Base-by-base conservation (phyloP, 768 basidiomycete genomes). In the Trametes gibbosa region DNA sequence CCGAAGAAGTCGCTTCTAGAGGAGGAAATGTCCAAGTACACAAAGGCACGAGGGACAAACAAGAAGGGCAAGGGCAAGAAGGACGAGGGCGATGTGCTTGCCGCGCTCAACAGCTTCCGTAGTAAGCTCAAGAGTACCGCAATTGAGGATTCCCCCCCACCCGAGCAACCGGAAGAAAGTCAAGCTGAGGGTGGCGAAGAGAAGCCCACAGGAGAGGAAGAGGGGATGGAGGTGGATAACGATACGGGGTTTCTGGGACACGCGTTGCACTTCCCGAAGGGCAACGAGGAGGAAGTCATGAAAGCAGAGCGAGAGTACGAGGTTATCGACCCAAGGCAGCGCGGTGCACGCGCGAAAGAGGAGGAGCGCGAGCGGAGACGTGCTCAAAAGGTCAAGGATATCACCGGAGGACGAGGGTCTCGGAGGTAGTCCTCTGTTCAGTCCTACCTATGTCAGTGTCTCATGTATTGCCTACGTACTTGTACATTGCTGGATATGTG, bases 281-380 rank as follows among this genome's bases (percentile, higher is more conserved):
- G 85, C 46, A 84, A 91, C 63, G 79, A 77, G 23, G 90, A 90
- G 66, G 91, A 93, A 73, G 80, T 79, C 23, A 70, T 71, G 60
- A 92, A 92, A 70, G 92, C 89, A 0, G 87, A 92, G 70, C 74
- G 89, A 53, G 92, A 94, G 57, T 93, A 92, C 66, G 91, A 94
- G 73, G 91, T 94, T 25, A 94, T 94, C 69, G 92, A 94, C 69
- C 91, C 92, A 0, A 75, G 92, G 58, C 81, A 82, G 48, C 74
- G 92, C 55, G 80, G 86, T 43, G 89, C 88, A 23, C 75, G 82
- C 48, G 92, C 92, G 24, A 84, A 79, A 66, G 88, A 92, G 66
- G 92, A 94, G 68, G 90, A 91, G 65, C 77, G 78, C 64, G 88
- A 89, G 59, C 76, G 85, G 66, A 90, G 85, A 52, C 70, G 72